These are phyloP conservation scores for Stylosanthes scabra DNA, from an alignment of 331 rosid genomes.

Conservation along the genomic window DNA sequence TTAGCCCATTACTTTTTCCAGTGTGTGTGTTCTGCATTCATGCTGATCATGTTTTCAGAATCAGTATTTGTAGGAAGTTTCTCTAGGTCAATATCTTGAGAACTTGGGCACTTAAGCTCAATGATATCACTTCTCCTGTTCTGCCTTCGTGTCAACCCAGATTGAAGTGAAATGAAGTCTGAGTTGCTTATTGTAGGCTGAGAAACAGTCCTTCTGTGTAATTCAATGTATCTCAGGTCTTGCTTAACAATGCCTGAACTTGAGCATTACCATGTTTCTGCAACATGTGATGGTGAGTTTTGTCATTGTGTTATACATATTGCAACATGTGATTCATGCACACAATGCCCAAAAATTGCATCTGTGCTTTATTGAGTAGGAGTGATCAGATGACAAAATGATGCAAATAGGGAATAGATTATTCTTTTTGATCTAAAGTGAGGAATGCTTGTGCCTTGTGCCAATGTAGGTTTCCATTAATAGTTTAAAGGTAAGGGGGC, in stretches of 20 bases:
- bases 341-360: neutral
- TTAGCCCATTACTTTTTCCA: conserved; percentile 45
- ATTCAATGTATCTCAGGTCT: conserved; percentile 43
- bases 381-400: neutral
- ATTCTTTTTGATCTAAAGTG: neutral
- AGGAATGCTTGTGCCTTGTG: no score
- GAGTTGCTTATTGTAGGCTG: conserved; percentile 41
- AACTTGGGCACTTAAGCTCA: conserved; percentile 46
- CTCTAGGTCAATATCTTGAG: conserved; percentile 40
- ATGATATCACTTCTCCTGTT: conserved; percentile 34
- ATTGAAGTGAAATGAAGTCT: conserved; percentile 36
- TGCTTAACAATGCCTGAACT: conserved; percentile 45
- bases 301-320: neutral
- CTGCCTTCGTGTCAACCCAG: conserved; percentile 46
- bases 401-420: neutral
- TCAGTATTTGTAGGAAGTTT: conserved; percentile 48
- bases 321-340: neutral
- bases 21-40: conserved; percentile 47
- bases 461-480: neutral
- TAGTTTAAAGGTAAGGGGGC: neutral
- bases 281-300: neutral
- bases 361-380: neutral
- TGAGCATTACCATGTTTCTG: conserved; percentile 47
- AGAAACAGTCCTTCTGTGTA: conserved; percentile 48
- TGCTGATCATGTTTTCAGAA: conserved; percentile 49